Evolutionary conservation across 345 rosid genomes (phyloP).

Genomic region (Pistacia atlantica): DNA sequence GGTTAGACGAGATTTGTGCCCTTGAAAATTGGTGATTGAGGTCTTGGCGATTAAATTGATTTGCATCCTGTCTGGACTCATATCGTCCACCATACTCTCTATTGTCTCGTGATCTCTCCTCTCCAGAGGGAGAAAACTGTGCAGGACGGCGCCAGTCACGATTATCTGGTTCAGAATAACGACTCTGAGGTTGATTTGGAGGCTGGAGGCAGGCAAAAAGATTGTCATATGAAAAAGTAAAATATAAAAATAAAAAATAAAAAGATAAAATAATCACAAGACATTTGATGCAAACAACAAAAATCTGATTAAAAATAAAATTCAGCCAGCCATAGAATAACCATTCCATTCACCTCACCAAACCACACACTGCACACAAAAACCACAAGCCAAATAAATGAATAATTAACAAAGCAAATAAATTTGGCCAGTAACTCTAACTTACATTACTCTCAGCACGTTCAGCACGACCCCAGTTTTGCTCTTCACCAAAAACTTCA

Average conservation of each 20-base stretch:
- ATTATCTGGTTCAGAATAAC: slow-evolving; percentile 79
- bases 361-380: not conserved
- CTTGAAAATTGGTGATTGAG: slow-evolving; percentile 44
- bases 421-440: slow-evolving; percentile 14
- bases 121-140: slow-evolving; percentile 54
- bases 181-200: slow-evolving; percentile 52
- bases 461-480: slow-evolving; percentile 67
- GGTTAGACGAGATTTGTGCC: slow-evolving; percentile 51
- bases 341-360: not conserved
- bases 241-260: not conserved
- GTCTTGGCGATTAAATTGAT: slow-evolving; percentile 29
- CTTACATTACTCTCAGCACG: slow-evolving; percentile 64
- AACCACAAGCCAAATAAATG: not conserved
- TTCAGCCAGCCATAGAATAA: not conserved
- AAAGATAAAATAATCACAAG: not conserved
- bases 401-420: slow-evolving; percentile 1
- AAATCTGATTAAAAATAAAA: not conserved
- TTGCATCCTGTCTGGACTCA: too few relatives aligned
- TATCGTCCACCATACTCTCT: slow-evolving; percentile 41
- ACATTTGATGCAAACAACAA: not conserved
- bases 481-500: slow-evolving; percentile 79
- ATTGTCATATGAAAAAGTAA: not conserved
- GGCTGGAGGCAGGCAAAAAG: slow-evolving; percentile 31
- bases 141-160: slow-evolving; percentile 93
- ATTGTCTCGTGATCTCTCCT: slow-evolving; percentile 67